A percentile compares a stretch with the other conserved stretches of the same genome.
phyloP scores from a whole-genome alignment of 1,139 yeast species.

The Casaregolazyma lundiana region DNA sequence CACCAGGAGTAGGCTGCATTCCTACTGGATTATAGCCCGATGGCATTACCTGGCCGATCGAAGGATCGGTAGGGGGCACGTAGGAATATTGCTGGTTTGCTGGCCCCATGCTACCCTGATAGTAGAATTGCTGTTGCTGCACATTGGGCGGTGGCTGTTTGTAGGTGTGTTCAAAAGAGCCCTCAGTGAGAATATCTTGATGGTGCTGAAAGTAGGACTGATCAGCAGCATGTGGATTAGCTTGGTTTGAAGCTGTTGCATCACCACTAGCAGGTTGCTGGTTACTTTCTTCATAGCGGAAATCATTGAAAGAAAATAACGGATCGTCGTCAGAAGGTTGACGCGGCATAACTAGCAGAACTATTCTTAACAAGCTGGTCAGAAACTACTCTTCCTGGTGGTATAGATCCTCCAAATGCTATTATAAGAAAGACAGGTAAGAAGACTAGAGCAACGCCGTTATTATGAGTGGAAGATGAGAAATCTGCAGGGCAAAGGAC shows the following conservation, averaged over 20 bases:
- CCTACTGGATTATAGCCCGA: background rate
- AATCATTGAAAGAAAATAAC: constrained; percentile 17
- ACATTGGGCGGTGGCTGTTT: constrained; percentile 13
- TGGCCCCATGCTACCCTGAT: background rate
- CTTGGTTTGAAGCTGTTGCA: constrained; percentile 1
- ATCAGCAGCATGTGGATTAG: background rate
- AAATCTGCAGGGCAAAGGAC: background rate
- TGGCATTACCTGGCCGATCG: background rate
- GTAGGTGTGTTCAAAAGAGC: constrained; percentile 7
- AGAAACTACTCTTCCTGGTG: background rate
- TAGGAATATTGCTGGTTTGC: background rate
- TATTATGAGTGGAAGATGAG: background rate
- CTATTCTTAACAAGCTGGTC: background rate
- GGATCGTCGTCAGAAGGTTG: constrained; percentile 18
- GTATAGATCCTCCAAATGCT: background rate
- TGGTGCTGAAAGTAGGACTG: background rate
- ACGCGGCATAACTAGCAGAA: constrained; percentile 19
- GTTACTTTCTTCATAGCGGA: constrained; percentile 14
- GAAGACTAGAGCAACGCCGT: background rate
- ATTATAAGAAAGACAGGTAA: background rate
- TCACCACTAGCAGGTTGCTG: background rate
- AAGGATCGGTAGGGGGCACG: background rate
- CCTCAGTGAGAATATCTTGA: constrained; percentile 7
- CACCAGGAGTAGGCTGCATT: background rate
- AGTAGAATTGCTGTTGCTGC: constrained; percentile 11